phyloP scores from a whole-genome alignment of 208 protist species.

The Strigomonas oncopelti region DNA sequence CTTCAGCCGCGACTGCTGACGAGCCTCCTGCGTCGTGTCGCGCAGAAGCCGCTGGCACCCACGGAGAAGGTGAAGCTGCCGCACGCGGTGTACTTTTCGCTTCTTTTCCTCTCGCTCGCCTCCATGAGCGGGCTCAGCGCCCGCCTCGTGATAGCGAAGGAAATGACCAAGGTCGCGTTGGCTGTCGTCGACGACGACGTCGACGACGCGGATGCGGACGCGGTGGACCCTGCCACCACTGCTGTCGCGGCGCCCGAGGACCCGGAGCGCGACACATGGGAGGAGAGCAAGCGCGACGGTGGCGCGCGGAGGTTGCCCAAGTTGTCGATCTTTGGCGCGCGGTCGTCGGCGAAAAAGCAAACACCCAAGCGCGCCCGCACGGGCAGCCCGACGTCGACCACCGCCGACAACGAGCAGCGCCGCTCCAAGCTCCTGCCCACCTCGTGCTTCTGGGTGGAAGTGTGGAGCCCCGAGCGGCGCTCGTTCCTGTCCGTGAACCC shows the following conservation, averaged over 20 bases:
- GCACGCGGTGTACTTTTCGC: conserved; percentile 49
- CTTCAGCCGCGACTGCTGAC: background rate
- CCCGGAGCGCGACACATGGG: conserved; percentile 8
- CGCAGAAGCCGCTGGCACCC: background rate
- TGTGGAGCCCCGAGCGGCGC: conserved; percentile 79
- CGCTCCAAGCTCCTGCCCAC: conserved; percentile 34
- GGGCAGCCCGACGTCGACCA: background rate
- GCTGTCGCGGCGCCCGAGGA: background rate
- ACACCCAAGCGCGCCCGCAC: background rate
- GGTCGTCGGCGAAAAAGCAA: conserved; percentile 18
- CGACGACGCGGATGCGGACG: background rate
- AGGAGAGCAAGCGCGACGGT: conserved; percentile 2
- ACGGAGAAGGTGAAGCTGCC: conserved; percentile 16
- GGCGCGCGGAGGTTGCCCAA: conserved; percentile 16
- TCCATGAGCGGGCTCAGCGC: conserved; percentile 36
- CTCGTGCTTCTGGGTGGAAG: conserved; percentile 86
- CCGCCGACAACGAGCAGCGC: conserved; percentile 5
- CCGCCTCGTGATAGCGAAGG: conserved; percentile 37
- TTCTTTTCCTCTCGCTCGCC: conserved; percentile 55
- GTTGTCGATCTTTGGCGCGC: conserved; percentile 39
- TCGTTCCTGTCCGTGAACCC: conserved; percentile 83
- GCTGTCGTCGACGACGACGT: too few relatives aligned
- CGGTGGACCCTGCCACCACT: background rate
- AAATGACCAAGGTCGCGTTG: too few relatives aligned
- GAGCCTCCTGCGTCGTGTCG: background rate